phyloP scores from a whole-genome alignment of 2,329 filamentous ascomycete species.

The Fusarium irregulare region DNA sequence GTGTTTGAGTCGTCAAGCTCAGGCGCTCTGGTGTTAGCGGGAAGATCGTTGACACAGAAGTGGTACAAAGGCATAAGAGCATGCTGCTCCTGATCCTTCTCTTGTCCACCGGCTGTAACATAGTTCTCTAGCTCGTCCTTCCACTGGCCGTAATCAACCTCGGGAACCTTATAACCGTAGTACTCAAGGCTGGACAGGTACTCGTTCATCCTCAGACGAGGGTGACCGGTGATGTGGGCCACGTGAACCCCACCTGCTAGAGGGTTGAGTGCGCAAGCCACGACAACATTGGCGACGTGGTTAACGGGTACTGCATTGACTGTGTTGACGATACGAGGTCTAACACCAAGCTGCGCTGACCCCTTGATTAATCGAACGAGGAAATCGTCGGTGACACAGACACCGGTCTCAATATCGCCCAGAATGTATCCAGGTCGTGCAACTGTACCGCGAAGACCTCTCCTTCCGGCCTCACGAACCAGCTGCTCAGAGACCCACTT shows the following conservation, averaged over 20 bases:
- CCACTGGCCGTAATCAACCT: constrained; percentile 62
- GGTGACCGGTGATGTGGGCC: constrained; percentile 82
- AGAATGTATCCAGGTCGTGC: constrained; percentile 88
- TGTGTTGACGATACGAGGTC: constrained; percentile 84
- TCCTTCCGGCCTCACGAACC: constrained; percentile 79
- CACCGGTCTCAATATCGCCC: constrained; percentile 76
- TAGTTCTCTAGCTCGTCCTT: constrained; percentile 56
- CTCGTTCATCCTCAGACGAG: constrained; percentile 80
- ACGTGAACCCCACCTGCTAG: constrained; percentile 66
- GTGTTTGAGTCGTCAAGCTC: constrained; percentile 63
- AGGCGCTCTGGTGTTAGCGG: constrained; percentile 24
- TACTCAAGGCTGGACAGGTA: constrained; percentile 76
- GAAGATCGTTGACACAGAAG: constrained; percentile 26
- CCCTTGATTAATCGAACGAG: constrained; percentile 87
- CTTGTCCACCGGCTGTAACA: constrained; percentile 14
- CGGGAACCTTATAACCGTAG: constrained; percentile 78
- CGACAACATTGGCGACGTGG: constrained; percentile 85
- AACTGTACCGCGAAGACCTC: constrained; percentile 80
- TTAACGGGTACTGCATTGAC: constrained; percentile 90
- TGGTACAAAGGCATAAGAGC: constrained; percentile 29
- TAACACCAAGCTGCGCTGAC: constrained; percentile 79
- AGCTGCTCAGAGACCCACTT: constrained; percentile 85
- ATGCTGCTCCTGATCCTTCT: constrained; percentile 41
- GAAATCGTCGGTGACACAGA: constrained; percentile 88
- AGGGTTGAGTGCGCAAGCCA: constrained; percentile 75